Evolutionary conservation across 2,329 filamentous ascomycete genomes (phyloP).

Genomic region (Thermothelomyces thermophilus): DNA sequence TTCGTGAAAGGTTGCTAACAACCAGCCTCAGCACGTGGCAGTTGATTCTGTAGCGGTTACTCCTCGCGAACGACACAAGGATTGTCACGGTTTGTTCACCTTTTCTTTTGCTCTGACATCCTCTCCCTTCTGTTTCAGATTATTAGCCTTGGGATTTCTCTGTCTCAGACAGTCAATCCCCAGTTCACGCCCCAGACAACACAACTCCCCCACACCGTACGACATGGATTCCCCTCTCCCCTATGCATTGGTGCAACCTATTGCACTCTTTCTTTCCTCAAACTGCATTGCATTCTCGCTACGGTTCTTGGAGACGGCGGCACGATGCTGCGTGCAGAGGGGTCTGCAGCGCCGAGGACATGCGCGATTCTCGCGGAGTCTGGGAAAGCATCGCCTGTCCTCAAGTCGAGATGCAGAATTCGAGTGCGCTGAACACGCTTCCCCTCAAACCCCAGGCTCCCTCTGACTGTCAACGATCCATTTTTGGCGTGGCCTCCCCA

Average conservation of each 20-base stretch:
- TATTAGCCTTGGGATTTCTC: neutral
- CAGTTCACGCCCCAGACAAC: neutral
- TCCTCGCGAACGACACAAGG: no score
- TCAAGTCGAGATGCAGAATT: slow-evolving; percentile 11
- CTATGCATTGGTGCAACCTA: neutral
- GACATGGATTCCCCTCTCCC: slow-evolving; percentile 10
- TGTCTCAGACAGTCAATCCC: neutral
- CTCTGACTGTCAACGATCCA: slow-evolving; percentile 6
- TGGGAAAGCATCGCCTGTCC: no score
- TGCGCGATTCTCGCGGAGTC: neutral
- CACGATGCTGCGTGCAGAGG: slow-evolving; percentile 7
- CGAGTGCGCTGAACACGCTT: slow-evolving; percentile 2
- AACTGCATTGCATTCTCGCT: slow-evolving; percentile 5
- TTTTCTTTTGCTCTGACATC: neutral
- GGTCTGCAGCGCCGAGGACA: neutral
- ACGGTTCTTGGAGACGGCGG: slow-evolving; percentile 8
- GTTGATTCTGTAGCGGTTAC: no score
- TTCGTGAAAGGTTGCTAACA: no score
- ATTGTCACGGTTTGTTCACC: no score
- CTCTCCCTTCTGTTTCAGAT: neutral
- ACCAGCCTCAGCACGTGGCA: no score
- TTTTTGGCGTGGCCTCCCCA: slow-evolving; percentile 21
- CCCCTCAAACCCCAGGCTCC: slow-evolving; percentile 1
- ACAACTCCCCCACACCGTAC: neutral
- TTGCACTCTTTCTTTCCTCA: neutral